Evolutionary conservation across 164 flowering plant species (phyloP), one percentile per base, ranked within the genome.

Genomic region (Berberis vulgaris): DNA sequence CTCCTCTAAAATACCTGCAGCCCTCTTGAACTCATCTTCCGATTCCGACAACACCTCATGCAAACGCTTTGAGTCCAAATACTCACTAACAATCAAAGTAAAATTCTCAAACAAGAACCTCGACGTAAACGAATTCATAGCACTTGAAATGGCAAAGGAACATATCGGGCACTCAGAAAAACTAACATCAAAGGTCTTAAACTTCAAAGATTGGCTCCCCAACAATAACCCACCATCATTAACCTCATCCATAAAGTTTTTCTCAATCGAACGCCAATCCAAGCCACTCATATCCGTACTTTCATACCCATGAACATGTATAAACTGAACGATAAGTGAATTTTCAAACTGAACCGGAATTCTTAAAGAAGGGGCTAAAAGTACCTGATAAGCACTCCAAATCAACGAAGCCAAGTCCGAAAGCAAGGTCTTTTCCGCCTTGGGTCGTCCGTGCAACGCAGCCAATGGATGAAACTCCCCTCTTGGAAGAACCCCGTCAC

Each of bases 391-490:
- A 58, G 99, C 99, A 72, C 96, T 91, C 76, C 78, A 86, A 62
- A 89, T 77, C 71, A 95, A 67, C 0, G 97, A 87, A 0, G 97
- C 91, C 72, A 89, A 64, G 57, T 95, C 99, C 0, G 94, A 81
- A 0, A 85, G 71, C 73, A 89, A 64, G 1, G 86, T 86, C 77
- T 89, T 89, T 42, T 95, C 78, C 1, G 97, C 83, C 73, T 89
- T 91, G 60, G 92, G 86, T 7, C 85, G 66, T 0, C 97, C 97
- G 56, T 90, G 98, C 12, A 81, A 54, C 0, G 96, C 73, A 0
- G 96, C 86, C 40, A 94, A 44, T 0, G 99, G 97, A 58, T 89
- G 99, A 72, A 89, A 94, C 69, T 89, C 96, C 0, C 97, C 97
- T 8, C 80, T 74, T 0, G 96, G 95, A 26, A 91, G 42, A 42